Evolutionary conservation across 495 filamentous ascomycete genomes (phyloP), one percentile per base, ranked within the genome.

Genomic region (Penicillium angulare): DNA sequence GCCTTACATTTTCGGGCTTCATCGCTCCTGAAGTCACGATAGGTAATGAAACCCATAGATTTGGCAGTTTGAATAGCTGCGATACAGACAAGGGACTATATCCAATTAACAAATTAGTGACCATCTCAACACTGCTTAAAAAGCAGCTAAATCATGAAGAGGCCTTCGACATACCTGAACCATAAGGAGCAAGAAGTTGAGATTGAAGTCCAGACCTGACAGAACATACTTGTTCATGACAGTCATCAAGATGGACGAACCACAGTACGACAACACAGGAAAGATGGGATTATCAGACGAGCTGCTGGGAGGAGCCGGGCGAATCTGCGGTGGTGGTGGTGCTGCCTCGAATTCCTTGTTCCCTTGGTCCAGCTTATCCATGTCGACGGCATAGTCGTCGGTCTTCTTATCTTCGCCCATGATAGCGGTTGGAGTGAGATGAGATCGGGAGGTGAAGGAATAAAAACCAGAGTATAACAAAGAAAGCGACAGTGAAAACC

Each of bases 161-260:
- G 21, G 3, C 22, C 18, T 16, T 27, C 47, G 44, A 72, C 79
- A 52, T 84, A 97, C 93, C 86, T 99, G 93, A 39, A 97, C 78
- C 47, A 79, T 84, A 23, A 97, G 83, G 47, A 97, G 84, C 71
- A 97, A 90, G 75, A 97, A 97, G 71, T 96, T 97, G 58, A 99
- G 67, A 71, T 99, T 99, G 77, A 93, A 99, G 53, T 88, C 81
- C 12, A 79, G 71, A 24, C 93, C 95, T 26, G 89, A 95, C 24
- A 99, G 79, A 42, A 96, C 91, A 67, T 93, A 99, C 80, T 99
- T 99, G 76, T 99, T 99, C 73, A 93, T 95, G 20, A 96, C 86
- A 32, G 95, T 99, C 93, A 99, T 99, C 68, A 92, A 77, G 56
- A 99, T 99, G 5, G 92, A 97, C 43, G 93, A 87, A 58, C 84